phyloP scores from a whole-genome alignment of 768 basidiomycete genomes.

The Trametes cinnabarina region DNA sequence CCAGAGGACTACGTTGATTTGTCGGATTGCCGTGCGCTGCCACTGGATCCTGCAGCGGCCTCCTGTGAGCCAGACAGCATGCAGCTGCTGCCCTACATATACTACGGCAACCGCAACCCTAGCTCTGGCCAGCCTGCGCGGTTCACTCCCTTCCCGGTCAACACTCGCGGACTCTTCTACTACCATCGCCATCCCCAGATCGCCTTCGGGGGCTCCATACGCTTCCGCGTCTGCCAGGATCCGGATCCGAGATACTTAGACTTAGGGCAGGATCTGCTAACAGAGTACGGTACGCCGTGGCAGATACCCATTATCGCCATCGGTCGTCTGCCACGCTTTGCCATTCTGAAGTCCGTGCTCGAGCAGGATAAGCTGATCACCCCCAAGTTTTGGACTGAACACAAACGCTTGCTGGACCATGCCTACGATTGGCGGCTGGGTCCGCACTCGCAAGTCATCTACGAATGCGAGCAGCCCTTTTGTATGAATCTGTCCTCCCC shows the following conservation, averaged over 20 bases:
- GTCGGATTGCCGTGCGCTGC: neutral
- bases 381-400: neutral
- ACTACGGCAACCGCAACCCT: neutral
- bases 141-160: slow-evolving; percentile 1
- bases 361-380: neutral
- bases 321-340: neutral
- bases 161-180: slow-evolving; percentile 12
- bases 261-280: neutral
- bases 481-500: neutral
- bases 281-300: slow-evolving; percentile 5
- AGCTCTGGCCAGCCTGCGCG: neutral
- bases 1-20: slow-evolving; percentile 3
- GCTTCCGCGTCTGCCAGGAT: slow-evolving; percentile 3
- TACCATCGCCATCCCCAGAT: neutral
- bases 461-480: neutral
- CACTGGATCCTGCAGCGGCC: neutral
- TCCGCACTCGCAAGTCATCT: neutral
- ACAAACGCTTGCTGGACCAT: too few relatives aligned
- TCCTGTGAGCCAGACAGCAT: too few relatives aligned
- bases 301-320: neutral
- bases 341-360: neutral
- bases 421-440: too few relatives aligned
- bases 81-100: neutral
- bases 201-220: neutral
- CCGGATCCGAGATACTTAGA: neutral